A percentile compares a stretch with the other conserved stretches of the same genome.
Conservation (phyloP, 164 flowering plant species). For the Amborella trichopoda region DNA sequence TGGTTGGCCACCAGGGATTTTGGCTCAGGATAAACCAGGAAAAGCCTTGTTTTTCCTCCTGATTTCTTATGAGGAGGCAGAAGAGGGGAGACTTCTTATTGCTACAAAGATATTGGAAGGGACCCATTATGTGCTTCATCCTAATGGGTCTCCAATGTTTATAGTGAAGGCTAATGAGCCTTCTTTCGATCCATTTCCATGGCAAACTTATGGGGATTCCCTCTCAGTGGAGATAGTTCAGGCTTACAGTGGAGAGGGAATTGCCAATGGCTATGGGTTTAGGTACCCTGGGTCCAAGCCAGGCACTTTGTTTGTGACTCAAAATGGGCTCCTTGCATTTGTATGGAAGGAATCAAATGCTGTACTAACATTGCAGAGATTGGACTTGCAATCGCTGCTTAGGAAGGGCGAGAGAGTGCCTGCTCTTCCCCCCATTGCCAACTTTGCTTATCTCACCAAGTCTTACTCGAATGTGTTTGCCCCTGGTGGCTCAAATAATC, state of each 20-base stretch:
- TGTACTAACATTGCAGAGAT: slow-evolving; percentile 74
- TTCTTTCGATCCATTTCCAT: slow-evolving; percentile 64
- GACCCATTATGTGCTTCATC: slow-evolving; percentile 88
- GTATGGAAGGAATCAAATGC: slow-evolving; percentile 76
- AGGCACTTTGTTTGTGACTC: slow-evolving; percentile 70
- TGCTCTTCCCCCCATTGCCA: slow-evolving; percentile 65
- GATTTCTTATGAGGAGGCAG: slow-evolving; percentile 74
- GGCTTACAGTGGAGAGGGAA: slow-evolving; percentile 80
- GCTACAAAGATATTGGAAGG: slow-evolving; percentile 96
- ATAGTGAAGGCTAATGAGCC: slow-evolving; percentile 58
- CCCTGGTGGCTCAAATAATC: too few species aligned
- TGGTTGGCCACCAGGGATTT: slow-evolving; percentile 90
- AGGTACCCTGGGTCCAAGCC: slow-evolving; percentile 96
- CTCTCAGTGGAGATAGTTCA: slow-evolving; percentile 28
- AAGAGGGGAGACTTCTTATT: slow-evolving; percentile 44
- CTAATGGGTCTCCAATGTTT: slow-evolving; percentile 97
- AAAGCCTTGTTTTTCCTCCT: slow-evolving; percentile 82
- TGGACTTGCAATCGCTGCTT: slow-evolving; percentile 58
- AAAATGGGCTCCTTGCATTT: slow-evolving; percentile 66
- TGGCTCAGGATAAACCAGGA: slow-evolving; percentile 73
- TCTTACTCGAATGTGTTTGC: slow-evolving; percentile 83
- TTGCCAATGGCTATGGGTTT: slow-evolving; percentile 92
- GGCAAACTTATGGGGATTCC: slow-evolving; percentile 45
- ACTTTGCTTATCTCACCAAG: slow-evolving; percentile 82
- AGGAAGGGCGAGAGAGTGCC: slow-evolving; percentile 75